These are phyloP conservation scores for Acacia concinna DNA, from an alignment of 331 rosid species.

Conservation along the genomic window DNA sequence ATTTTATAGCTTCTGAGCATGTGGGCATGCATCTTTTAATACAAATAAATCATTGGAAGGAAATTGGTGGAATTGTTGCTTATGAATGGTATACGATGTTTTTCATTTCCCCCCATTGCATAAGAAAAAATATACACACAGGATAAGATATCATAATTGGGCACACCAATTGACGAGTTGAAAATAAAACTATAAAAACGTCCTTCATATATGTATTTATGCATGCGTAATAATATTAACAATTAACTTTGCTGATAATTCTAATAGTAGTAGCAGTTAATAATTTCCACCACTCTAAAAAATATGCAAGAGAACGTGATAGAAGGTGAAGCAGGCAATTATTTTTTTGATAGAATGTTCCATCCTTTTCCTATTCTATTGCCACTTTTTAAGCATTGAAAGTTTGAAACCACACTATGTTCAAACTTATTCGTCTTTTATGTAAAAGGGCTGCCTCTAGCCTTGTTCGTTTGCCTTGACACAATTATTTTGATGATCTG, in stretches of 20 bases:
- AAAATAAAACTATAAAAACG: not conserved
- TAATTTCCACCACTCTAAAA: not conserved
- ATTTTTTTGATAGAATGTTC: not conserved
- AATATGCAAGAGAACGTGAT: not conserved
- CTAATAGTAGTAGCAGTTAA: not conserved
- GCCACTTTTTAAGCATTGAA: not conserved
- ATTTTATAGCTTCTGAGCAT: not conserved
- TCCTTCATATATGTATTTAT: not conserved
- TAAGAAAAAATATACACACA: not conserved
- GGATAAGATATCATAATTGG: not conserved
- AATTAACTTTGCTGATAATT: not conserved
- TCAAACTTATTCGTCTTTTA: not conserved
- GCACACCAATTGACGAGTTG: not conserved
- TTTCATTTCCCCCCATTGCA: not conserved
- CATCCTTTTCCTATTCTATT: not conserved
- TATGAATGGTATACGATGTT: not conserved
- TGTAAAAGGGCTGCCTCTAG: not conserved
- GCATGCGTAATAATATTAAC: not conserved
- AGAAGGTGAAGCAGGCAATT: not conserved
- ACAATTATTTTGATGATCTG: slow-evolving; percentile 19
- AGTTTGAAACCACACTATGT: not conserved
- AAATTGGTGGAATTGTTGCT: not conserved
- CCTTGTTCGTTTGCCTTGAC: not conserved
- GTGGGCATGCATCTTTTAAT: not conserved
- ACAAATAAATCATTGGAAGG: not conserved